Base-by-base conservation (phyloP, 495 filamentous ascomycete genomes). In the Aspergillus steynii region DNA sequence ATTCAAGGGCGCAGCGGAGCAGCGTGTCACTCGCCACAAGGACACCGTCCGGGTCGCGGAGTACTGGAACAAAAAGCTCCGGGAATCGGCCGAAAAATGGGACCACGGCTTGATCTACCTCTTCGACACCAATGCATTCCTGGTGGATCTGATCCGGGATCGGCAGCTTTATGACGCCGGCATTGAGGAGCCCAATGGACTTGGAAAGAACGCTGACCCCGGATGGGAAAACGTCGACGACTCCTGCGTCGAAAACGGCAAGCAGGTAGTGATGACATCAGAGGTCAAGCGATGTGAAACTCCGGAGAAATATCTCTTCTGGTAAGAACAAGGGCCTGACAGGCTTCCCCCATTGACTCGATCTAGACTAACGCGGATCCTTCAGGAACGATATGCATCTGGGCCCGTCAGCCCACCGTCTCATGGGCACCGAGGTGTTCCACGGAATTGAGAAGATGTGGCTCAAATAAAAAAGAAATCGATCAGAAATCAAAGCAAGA, bases 361-460 rank as follows among this genome's bases (percentile, higher is more conserved):
- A 54, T 49, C 64, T 59, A 68, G 55, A 57, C 60, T 65, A 49
- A 62, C 59, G 4, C 9, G 50, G 48, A 50, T 29, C 47, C 42
- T 29, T 49, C 68, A 85, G 83, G 82, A 76, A 84, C 64, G 76
- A 83, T 25, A 80, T 83, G 72, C 75, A 79, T 61, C 65, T 83
- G 62, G 82, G 82, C 9, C 71, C 80, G 26, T 74, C 72, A 14
- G 79, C 77, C 53, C 80, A 83, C 61, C 71, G 77, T 53, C 74
- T 84, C 53, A 71, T 84, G 69, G 79, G 75, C 29, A 68, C 69
- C 50, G 82, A 75, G 48, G 68, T 83, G 12, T 75, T 81, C 60
- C 69, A 75, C 59, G 78, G 75, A 25, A 78, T 82, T 59, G 68
- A 77, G 45, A 70, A 70, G 29, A 67, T 73, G 50, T 68, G 74